Evolutionary conservation across 148 eudicot species (phyloP), one percentile per base, ranked within the genome.

Genomic region (Camellia lanceoleosa): DNA sequence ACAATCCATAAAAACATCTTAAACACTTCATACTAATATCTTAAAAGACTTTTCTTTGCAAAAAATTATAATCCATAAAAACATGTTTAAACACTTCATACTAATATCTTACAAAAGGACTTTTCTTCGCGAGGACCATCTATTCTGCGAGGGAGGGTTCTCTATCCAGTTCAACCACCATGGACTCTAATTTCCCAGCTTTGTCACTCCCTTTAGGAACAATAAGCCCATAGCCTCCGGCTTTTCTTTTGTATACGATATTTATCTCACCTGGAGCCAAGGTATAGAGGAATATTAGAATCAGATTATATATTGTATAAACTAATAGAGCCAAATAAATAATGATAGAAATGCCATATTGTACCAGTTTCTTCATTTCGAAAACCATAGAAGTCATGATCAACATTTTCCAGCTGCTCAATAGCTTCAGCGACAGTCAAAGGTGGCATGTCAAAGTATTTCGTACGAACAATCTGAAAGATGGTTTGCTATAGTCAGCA

Each of bases 371-470:
- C 94, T 77, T 94, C 98, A 81, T 94, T 91, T 61, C 92, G 92
- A 79, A 94, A 94, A 76, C 89, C 97, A 66, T 90, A 95, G 87
- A 95, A 95, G 85, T 91, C 93, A 47, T 93, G 99, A 80, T 89
- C 92, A 30, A 95, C 90, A 75, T 86, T 88, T 73, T 93, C 95
- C 66, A 95, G 91, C 91, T 95, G 99, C 84, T 90, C 93, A 67
- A 93, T 80, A 55, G 99, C 99, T 85, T 95, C 97, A 12, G 80
- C 58, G 18, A 95, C 88, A 23, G 97, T 90, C 83, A 95, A 81
- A 7, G 99, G 97, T 7, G 97, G 97, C 92, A 95, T 93, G 20
- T 95, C 95, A 75, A 93, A 95, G 89, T 88, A 86, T 83, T 95
- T 93, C 56, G 91, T 90, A 20, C 98, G 92, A 56, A 94, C 98